Percentiles rank a stretch among this genome's conserved stretches.
Evolutionary conservation across 2,329 filamentous ascomycete genomes (phyloP).

Genomic region (Tolypocladium paradoxum): DNA sequence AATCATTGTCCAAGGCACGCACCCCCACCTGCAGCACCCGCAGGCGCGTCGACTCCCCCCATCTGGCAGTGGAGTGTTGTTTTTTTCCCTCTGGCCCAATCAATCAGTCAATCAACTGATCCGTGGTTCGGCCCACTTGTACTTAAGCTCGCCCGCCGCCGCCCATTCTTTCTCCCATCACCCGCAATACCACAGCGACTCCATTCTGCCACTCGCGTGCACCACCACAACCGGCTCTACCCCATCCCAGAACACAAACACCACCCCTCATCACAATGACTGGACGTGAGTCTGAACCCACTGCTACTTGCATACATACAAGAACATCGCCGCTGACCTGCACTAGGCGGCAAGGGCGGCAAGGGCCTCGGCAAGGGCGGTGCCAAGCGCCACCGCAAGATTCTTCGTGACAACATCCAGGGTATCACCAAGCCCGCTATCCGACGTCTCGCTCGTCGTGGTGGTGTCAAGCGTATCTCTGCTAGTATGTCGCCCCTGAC

Average conservation of each 20-base stretch:
- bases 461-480: conserved; percentile 99
- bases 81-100: neutral
- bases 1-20: too few species aligned
- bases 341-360: conserved; percentile 78
- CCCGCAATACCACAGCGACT: conserved; percentile 1
- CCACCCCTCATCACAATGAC: conserved; percentile 16
- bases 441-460: conserved; percentile 95
- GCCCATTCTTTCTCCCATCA: conserved; percentile 9
- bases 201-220: conserved; percentile 1
- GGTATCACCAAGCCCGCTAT: conserved; percentile 98
- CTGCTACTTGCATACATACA: neutral
- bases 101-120: conserved; percentile 19
- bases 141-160: conserved; percentile 26
- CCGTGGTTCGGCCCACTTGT: conserved; percentile 24
- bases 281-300: conserved; percentile 21
- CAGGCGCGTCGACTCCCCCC: neutral
- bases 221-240: conserved; percentile 3
- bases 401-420: conserved; percentile 99
- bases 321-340: neutral
- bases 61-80: neutral
- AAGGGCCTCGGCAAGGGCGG: conserved; percentile 98
- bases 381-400: conserved; percentile 98
- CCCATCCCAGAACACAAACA: conserved; percentile 4
- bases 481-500: conserved; percentile 50
- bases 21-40: neutral